Percentiles rank a stretch among this genome's conserved stretches.
Evolutionary conservation across 2,329 filamentous ascomycete genomes (phyloP).

Genomic region (Fusarium kyushuense): DNA sequence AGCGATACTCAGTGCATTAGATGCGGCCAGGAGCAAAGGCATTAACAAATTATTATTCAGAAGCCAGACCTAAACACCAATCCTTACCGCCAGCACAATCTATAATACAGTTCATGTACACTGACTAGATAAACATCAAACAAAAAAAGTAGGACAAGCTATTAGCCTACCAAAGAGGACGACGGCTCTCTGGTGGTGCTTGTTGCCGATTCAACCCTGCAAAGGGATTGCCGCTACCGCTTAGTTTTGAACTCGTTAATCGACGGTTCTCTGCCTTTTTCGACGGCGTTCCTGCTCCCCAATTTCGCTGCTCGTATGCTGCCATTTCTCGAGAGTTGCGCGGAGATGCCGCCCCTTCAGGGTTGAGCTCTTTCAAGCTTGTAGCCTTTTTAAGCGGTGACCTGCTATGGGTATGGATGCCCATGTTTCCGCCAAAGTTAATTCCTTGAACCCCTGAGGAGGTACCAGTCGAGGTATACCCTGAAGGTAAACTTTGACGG

Average conservation of each 20-base stretch:
- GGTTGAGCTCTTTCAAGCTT: slow-evolving; percentile 70
- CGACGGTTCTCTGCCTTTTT: slow-evolving; percentile 53
- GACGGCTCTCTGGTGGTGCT: slow-evolving; percentile 58
- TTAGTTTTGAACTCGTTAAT: slow-evolving; percentile 40
- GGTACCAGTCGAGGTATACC: slow-evolving; percentile 49
- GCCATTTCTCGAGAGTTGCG: slow-evolving; percentile 73
- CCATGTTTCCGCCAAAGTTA: slow-evolving; percentile 77
- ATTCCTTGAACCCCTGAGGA: slow-evolving; percentile 45
- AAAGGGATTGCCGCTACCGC: slow-evolving; percentile 54
- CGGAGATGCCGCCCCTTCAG: slow-evolving; percentile 59
- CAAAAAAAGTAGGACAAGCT: slow-evolving; percentile 1
- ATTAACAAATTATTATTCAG: slow-evolving; percentile 23
- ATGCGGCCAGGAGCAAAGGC: neutral
- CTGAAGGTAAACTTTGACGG: slow-evolving; percentile 53
- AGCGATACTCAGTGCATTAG: neutral
- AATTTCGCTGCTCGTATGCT: slow-evolving; percentile 64
- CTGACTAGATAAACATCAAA: slow-evolving; percentile 12
- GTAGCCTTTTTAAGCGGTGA: slow-evolving; percentile 85
- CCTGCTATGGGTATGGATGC: slow-evolving; percentile 81
- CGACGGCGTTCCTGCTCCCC: slow-evolving; percentile 56
- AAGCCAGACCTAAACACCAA: slow-evolving; percentile 35
- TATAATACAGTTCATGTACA: neutral
- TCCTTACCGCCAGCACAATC: slow-evolving; percentile 4
- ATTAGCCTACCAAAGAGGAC: slow-evolving; percentile 48
- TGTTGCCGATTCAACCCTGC: slow-evolving; percentile 53